phyloP scores from a whole-genome alignment of 2,329 filamentous ascomycete species.

The Sphaerulina populicola region DNA sequence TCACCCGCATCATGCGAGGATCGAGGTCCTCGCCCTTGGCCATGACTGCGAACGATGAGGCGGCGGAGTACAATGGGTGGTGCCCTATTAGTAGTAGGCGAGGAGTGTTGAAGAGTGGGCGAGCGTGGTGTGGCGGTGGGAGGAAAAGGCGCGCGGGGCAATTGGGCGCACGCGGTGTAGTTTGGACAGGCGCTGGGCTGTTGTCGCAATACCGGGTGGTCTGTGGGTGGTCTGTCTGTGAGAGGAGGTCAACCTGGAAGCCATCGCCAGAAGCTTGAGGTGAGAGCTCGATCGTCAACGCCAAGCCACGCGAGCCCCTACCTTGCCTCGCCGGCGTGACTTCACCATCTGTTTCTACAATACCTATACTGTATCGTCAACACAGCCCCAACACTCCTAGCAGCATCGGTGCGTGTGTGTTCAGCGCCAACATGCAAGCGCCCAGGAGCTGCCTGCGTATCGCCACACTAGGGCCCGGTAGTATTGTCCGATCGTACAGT shows the following conservation, averaged over 20 bases:
- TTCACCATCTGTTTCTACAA: too few relatives aligned
- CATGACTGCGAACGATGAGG: constrained; percentile 22
- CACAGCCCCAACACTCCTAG: too few relatives aligned
- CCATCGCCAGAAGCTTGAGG: too few relatives aligned
- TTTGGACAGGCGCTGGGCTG: too few relatives aligned
- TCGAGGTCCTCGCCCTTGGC: constrained; percentile 34
- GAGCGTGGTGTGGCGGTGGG: background rate
- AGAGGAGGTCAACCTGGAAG: too few relatives aligned
- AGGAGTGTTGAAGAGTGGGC: background rate
- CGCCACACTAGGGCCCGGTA: background rate
- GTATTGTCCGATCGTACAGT: background rate
- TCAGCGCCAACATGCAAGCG: background rate
- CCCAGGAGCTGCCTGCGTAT: background rate
- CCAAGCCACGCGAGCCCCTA: too few relatives aligned
- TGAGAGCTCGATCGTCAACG: too few relatives aligned
- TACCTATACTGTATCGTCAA: too few relatives aligned
- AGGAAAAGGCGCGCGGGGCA: background rate
- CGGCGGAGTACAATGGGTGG: background rate
- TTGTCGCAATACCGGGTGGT: too few relatives aligned
- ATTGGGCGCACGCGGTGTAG: too few relatives aligned
- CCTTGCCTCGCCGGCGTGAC: too few relatives aligned
- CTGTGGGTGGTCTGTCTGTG: too few relatives aligned
- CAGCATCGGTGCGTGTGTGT: background rate
- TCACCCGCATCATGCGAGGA: constrained; percentile 49
- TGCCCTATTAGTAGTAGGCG: background rate